Evolutionary conservation across 2,329 filamentous ascomycete genomes (phyloP), one percentile per base, ranked within the genome.

Genomic region (Ophiostoma tasmaniense): DNA sequence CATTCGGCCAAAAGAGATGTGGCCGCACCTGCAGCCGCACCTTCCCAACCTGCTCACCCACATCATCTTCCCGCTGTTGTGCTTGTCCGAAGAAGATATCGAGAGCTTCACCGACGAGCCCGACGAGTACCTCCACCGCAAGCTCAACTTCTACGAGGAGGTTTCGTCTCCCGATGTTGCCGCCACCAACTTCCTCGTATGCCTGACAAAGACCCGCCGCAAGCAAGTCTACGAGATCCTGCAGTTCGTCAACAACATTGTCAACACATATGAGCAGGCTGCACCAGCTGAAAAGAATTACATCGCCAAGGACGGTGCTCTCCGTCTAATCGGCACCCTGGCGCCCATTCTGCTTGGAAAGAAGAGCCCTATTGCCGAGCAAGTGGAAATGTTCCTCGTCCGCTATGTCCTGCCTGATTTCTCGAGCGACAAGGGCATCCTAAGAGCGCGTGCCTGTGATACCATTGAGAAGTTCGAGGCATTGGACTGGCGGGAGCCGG

Each of bases 371-470:
- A 97, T 99, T 73, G 95, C 94, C 45, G 91, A 97, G 76, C 93
- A 98, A 79, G 93, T 98, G 69, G 95, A 99, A 79, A 97, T 97
- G 79, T 99, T 99, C 84, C 90, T 99, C 73, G 94, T 98, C 67
- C 91, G 94, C 76, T 96, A 98, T 76, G 95, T 99, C 69, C 98
- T 99, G 83, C 95, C 95, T 64, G 95, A 99, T 76, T 99, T 99
- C 83, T 89, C 92, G 74, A 98, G 92, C 80, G 84, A 88, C 17
- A 91, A 96, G 76, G 95, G 94, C 45, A 98, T 93, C 81, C 87
- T 99, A 66, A 90, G 95, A 69, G 95, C 95, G 42, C 90, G 95
- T 73, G 95, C 95, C 73, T 99, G 95, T 79, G 94, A 99, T 77
- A 97, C 94, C 0, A 87, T 99, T 71, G 95, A 98, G 82, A 98